These are phyloP conservation scores for Schizosaccharomyces cryophilus DNA, from an alignment of 805 yeast species.

Conservation along the genomic window DNA sequence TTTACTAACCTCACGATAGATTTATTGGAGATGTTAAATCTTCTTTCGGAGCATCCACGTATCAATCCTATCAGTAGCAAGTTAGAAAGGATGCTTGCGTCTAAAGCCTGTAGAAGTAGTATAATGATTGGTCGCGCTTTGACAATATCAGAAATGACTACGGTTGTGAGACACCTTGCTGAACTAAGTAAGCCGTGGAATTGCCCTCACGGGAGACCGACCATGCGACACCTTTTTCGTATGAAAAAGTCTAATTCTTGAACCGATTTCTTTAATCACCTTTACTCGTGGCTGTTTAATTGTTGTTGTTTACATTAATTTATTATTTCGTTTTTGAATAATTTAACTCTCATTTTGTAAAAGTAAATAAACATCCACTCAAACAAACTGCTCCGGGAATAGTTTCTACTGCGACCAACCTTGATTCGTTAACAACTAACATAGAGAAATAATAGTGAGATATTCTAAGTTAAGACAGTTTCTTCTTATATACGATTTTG, in stretches of 20 bases:
- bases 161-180: conserved; percentile 43
- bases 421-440: too few relatives aligned
- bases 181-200: conserved; percentile 76
- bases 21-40: conserved; percentile 51
- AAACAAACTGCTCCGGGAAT: too few relatives aligned
- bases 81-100: conserved; percentile 63
- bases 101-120: conserved; percentile 83
- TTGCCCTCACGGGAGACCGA: conserved; percentile 91
- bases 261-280: neutral
- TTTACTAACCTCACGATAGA: conserved; percentile 17
- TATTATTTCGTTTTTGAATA: neutral
- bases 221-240: conserved; percentile 30
- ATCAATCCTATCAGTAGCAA: conserved; percentile 33
- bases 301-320: neutral
- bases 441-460: too few relatives aligned
- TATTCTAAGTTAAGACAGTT: too few relatives aligned
- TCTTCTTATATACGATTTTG: too few relatives aligned
- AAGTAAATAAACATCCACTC: neutral
- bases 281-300: neutral
- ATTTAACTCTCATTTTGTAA: neutral
- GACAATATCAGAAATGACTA: conserved; percentile 32
- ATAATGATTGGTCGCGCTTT: conserved; percentile 79
- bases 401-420: too few relatives aligned
- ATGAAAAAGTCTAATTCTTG: neutral
- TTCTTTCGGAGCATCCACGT: conserved; percentile 33